phyloP scores from a whole-genome alignment of 1,284 basidiomycete genomes.

The Melampsora abietis-canadensis region DNA sequence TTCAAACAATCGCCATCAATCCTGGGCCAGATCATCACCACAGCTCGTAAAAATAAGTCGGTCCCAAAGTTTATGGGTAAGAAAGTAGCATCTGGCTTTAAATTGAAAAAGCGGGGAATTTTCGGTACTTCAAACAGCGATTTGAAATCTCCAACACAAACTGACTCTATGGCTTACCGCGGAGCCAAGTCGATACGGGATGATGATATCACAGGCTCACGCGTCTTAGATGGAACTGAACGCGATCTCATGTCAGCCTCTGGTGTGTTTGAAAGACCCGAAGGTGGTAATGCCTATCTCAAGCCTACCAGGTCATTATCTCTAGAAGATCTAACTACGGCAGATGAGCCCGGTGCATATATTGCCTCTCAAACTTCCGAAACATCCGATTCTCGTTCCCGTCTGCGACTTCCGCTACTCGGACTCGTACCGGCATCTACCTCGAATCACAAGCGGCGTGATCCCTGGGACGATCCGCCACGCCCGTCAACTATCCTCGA shows the following conservation, averaged over 20 bases:
- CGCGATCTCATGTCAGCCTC: too few relatives aligned
- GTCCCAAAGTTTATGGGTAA: conserved; percentile 41
- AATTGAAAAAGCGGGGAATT: conserved; percentile 35
- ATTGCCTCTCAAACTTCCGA: background rate
- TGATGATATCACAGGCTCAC: too few relatives aligned
- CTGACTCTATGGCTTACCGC: background rate
- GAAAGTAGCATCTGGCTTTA: conserved; percentile 43
- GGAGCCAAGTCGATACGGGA: background rate
- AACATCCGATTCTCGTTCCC: background rate
- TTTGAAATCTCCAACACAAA: background rate
- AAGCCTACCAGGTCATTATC: too few relatives aligned
- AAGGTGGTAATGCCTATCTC: too few relatives aligned
- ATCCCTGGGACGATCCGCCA: background rate
- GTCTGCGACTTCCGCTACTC: background rate
- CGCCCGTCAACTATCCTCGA: conserved; percentile 2
- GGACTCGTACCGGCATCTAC: background rate
- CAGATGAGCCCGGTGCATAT: too few relatives aligned
- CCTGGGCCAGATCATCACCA: conserved; percentile 43
- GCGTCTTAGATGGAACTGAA: too few relatives aligned
- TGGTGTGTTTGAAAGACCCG: too few relatives aligned
- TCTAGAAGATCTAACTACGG: too few relatives aligned
- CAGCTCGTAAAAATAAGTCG: conserved; percentile 41
- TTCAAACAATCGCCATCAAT: conserved; percentile 44
- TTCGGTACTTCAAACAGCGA: conserved; percentile 20
- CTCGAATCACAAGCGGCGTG: background rate